Conservation (phyloP, 805 yeast genomes). For the Kuraishia molischiana region DNA sequence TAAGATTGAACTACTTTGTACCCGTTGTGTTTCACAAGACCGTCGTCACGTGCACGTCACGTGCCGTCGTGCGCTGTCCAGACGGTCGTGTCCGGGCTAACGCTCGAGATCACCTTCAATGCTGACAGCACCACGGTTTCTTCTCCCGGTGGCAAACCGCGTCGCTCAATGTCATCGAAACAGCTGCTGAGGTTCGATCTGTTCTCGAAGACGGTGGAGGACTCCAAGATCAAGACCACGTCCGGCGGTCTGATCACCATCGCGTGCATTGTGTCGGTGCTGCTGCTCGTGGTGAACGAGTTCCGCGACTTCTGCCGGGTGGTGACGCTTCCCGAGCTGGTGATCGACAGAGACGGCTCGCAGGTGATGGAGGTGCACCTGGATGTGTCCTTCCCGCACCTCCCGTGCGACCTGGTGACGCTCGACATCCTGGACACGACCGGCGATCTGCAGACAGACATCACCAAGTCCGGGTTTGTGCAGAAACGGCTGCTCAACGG, state of each 20-base stretch:
- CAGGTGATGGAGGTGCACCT: conserved; percentile 67
- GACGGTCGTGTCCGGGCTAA: no score
- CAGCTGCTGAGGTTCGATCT: conserved; percentile 62
- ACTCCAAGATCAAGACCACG: conserved; percentile 79
- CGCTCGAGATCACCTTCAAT: not conserved
- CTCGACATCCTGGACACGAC: conserved; percentile 84
- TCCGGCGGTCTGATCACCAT: conserved; percentile 87
- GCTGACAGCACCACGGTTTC: no score
- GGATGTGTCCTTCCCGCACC: conserved; percentile 72
- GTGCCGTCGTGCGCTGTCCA: not conserved
- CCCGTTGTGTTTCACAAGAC: not conserved
- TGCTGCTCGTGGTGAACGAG: conserved; percentile 61
- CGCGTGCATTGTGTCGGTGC: conserved; percentile 49
- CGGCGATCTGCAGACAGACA: conserved; percentile 75
- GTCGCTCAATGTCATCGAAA: not conserved
- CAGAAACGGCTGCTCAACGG: conserved; percentile 62
- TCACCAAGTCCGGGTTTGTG: conserved; percentile 60
- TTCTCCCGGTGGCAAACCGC: not conserved
- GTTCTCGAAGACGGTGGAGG: conserved; percentile 92
- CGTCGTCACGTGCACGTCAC: not conserved
- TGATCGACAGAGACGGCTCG: conserved; percentile 77
- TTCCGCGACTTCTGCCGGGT: conserved; percentile 65
- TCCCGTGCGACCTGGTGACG: conserved; percentile 79
- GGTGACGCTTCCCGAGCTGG: conserved; percentile 70
- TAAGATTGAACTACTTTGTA: no score